Base-by-base conservation (phyloP, 805 yeast genomes). In the Candida silvatica region DNA sequence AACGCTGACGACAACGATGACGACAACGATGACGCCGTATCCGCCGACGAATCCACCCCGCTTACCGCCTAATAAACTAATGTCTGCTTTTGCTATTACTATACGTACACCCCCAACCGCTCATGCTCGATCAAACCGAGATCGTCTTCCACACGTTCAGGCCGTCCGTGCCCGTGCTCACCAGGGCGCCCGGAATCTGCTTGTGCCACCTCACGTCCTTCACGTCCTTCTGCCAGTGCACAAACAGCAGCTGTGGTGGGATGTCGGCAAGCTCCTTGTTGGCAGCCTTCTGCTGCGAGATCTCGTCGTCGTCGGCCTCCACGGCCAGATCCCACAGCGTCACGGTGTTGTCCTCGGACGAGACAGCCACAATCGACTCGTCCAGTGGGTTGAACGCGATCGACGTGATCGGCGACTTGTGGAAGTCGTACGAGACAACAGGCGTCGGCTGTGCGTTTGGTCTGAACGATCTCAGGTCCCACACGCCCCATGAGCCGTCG, bases 161-260 rank as follows among this genome's bases (percentile, higher is more conserved):
- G 27, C 98, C 98, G 51, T 90, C 97, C 25, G 90, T 80, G 45
- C 98, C 98, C 2, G 97, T 90, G 49, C 94, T 79, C 14, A 87
- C 86, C 52, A 92, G 70, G 46, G 94, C 80, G 32, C 98, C 98
- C 3, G 98, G 98, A 37, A 92, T 84, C 65, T 92, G 97, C 52
- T 67, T 77, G 61, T 90, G 96, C 98, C 98, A 92, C 62, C 94
- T 83, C 32, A 90, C 96, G 58, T 92, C 98, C 66, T 92, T 92
- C 36, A 90, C 97, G 52, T 92, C 94, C 49, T 79, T 78, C 66
- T 92, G 98, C 97, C 97, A 92, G 59, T 92, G 98, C 30, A 90
- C 95, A 63, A 92, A 92, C 56, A 92, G 66, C 50, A 92, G 69
- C 61, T 92, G 98, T 17, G 97, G 92, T 14, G 98, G 98, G 43